These are phyloP conservation scores for Gloeostereum incarnatum DNA, from an alignment of 768 basidiomycete species.

Conservation along the genomic window DNA sequence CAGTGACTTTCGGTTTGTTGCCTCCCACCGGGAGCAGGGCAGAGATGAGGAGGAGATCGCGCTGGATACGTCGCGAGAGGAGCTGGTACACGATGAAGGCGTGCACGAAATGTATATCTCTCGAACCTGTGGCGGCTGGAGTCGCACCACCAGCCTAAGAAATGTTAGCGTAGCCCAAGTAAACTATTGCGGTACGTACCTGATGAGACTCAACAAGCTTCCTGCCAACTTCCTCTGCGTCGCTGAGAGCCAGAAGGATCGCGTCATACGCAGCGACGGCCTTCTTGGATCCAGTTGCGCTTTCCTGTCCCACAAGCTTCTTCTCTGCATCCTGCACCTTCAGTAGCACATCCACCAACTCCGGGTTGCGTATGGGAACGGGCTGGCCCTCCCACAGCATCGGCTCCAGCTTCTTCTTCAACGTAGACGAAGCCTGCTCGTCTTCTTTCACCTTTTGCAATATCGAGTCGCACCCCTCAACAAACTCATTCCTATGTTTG, in stretches of 20 bases:
- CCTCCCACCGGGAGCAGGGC: conserved; percentile 33
- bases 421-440: conserved; percentile 26
- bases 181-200: conserved; percentile 24
- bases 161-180: conserved; percentile 2
- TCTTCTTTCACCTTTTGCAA: conserved; percentile 41
- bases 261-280: conserved; percentile 84
- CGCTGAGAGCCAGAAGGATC: conserved; percentile 75
- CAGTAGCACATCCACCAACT: conserved; percentile 80
- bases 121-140: conserved; percentile 32
- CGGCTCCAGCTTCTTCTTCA: conserved; percentile 45
- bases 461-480: conserved; percentile 52
- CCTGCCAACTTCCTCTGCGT: conserved; percentile 80
- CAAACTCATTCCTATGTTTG: conserved; percentile 46
- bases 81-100: conserved; percentile 84
- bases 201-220: conserved; percentile 81
- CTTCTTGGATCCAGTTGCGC: conserved; percentile 45
- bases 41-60: conserved; percentile 75
- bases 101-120: conserved; percentile 80
- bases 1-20: conserved; percentile 18
- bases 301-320: conserved; percentile 32
- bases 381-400: conserved; percentile 76
- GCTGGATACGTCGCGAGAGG: conserved; percentile 77
- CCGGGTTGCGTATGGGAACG: conserved; percentile 82
- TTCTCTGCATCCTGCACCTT: conserved; percentile 74
- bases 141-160: conserved; percentile 31